These are phyloP conservation scores for Fusarium pseudograminearum DNA, from an alignment of 2,329 filamentous ascomycete genomes.

Conservation along the genomic window DNA sequence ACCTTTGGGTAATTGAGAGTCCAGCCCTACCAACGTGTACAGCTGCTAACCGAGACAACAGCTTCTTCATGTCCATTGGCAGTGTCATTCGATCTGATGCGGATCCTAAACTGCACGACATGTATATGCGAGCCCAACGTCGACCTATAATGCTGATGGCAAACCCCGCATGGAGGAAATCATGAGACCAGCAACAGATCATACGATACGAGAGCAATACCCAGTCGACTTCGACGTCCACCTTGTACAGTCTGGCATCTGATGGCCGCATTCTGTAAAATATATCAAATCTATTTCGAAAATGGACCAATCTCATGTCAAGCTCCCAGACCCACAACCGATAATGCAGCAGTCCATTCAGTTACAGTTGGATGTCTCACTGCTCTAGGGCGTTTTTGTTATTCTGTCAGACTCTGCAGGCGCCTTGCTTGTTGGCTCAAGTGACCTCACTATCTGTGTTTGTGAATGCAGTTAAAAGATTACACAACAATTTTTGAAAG, in stretches of 20 bases:
- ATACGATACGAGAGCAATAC: conserved; percentile 44
- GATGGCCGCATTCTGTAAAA: conserved; percentile 47
- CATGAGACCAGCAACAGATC: conserved; percentile 40
- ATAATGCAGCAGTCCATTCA: conserved; percentile 28
- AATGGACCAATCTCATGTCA: conserved; percentile 36
- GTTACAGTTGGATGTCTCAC: conserved; percentile 16
- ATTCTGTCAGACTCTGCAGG: conserved; percentile 25
- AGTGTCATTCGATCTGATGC: conserved; percentile 95
- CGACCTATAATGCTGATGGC: conserved; percentile 74
- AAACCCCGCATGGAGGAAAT: conserved; percentile 54
- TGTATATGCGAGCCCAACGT: conserved; percentile 80
- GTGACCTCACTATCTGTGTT: conserved; percentile 11
- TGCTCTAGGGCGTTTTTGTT: conserved; percentile 31
- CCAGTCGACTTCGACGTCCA: conserved; percentile 43
- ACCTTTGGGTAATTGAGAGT: conserved; percentile 82
- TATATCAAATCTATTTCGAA: conserved; percentile 42
- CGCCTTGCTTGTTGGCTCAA: conserved; percentile 19
- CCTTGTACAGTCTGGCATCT: conserved; percentile 46
- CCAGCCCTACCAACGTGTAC: not conserved
- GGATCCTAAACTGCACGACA: conserved; percentile 78
- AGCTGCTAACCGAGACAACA: conserved; percentile 49
- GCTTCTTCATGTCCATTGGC: conserved; percentile 99
- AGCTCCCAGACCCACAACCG: conserved; percentile 20
- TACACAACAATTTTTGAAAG: conserved; percentile 23
- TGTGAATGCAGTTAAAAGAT: conserved; percentile 18